A percentile compares a stretch with the other conserved stretches of the same genome.
phyloP scores from a whole-genome alignment of 352 stramenopile species.

The Hyphochytrium catenoides region DNA sequence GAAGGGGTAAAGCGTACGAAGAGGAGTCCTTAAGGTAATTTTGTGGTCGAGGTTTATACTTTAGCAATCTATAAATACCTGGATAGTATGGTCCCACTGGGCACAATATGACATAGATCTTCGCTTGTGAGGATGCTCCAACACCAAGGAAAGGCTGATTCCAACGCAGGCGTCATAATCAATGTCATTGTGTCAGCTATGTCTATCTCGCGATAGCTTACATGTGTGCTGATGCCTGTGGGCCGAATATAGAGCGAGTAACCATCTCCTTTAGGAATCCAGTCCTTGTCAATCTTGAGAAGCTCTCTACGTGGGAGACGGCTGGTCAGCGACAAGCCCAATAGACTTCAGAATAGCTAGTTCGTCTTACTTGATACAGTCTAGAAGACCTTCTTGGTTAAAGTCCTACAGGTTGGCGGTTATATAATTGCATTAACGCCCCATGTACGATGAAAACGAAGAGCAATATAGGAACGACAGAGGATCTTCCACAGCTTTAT shows the following conservation, averaged over 20 bases:
- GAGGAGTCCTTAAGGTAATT: too few species aligned
- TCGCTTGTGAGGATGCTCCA: constrained; percentile 49
- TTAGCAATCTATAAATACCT: constrained; percentile 4
- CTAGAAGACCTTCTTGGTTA: constrained; percentile 62
- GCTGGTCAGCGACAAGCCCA: not conserved
- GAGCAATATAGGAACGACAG: constrained; percentile 3
- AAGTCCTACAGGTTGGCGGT: constrained; percentile 22
- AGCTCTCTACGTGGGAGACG: constrained; percentile 18
- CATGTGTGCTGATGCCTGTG: constrained; percentile 69
- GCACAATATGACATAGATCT: constrained; percentile 86
- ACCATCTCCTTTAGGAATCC: constrained; percentile 78
- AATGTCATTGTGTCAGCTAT: not conserved
- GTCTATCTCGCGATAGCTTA: constrained; percentile 7
- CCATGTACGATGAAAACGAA: not conserved
- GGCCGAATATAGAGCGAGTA: constrained; percentile 90
- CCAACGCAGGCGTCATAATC: not conserved
- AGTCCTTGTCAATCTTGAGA: constrained; percentile 59
- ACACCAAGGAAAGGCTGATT: constrained; percentile 66
- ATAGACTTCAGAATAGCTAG: not conserved
- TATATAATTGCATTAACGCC: constrained; percentile 7
- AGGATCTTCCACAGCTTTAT: constrained; percentile 7
- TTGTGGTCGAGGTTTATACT: too few species aligned
- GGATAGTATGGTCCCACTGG: constrained; percentile 95
- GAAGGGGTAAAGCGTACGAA: too few species aligned
- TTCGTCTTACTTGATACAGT: constrained; percentile 59